Conservation (phyloP, 164 flowering plant species). For the Akebia trifoliata region DNA sequence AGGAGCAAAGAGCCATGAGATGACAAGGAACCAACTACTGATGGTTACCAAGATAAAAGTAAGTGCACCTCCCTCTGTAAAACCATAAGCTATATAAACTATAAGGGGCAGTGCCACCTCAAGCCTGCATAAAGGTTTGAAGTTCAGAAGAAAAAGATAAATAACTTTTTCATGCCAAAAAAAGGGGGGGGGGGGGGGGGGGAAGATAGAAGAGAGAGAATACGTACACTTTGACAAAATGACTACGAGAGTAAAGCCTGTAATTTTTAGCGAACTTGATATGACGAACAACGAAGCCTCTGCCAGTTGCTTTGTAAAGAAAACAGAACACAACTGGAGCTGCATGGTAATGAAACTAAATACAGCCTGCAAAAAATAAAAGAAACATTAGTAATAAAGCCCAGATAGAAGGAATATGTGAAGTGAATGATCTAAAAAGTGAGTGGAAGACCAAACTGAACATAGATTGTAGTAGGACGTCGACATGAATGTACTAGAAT, state of each 20-base stretch:
- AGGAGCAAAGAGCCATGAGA: slow-evolving; percentile 99
- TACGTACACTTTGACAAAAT: slow-evolving; percentile 96
- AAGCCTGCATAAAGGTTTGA: slow-evolving; percentile 47
- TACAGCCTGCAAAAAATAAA: slow-evolving; percentile 91
- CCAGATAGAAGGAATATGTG: slow-evolving; percentile 4
- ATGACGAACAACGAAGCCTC: slow-evolving; percentile 97
- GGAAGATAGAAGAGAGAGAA: background rate
- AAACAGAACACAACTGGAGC: slow-evolving; percentile 92
- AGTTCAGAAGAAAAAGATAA: background rate
- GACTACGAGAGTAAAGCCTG: slow-evolving; percentile 96
- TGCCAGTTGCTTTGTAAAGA: slow-evolving; percentile 97
- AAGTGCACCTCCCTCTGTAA: slow-evolving; percentile 57
- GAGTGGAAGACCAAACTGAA: too few species aligned
- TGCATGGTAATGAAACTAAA: slow-evolving; percentile 96
- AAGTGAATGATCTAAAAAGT: background rate
- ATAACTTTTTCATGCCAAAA: too few species aligned
- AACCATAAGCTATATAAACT: slow-evolving; percentile 96
- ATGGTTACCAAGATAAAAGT: slow-evolving; percentile 71
- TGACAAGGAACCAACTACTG: slow-evolving; percentile 98
- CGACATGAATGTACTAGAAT: too few species aligned
- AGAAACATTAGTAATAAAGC: too few species aligned
- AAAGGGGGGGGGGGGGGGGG: too few species aligned
- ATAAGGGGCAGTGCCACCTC: slow-evolving; percentile 94
- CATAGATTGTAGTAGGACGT: too few species aligned
- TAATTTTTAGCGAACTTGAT: slow-evolving; percentile 97